Percentiles rank a stretch among this genome's conserved stretches.
phyloP scores from a whole-genome alignment of 1,284 basidiomycete species.

The Ganoderma leucocontextum region DNA sequence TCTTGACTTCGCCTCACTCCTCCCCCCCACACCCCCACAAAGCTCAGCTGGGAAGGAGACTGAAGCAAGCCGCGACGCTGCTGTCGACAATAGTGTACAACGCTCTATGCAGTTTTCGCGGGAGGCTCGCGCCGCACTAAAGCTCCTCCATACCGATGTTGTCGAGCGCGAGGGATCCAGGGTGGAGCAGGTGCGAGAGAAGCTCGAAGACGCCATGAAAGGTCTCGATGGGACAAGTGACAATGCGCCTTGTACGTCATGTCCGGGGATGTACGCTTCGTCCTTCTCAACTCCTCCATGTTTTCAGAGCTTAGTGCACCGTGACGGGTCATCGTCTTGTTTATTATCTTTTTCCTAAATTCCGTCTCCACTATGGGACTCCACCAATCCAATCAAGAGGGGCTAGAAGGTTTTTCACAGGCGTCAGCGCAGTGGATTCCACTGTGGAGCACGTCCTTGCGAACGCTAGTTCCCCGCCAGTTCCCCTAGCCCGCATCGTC shows the following conservation, averaged over 20 bases:
- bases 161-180: conserved; percentile 57
- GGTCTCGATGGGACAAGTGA: conserved; percentile 44
- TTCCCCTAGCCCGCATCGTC: background rate
- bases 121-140: conserved; percentile 62
- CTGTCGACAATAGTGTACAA: conserved; percentile 50
- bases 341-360: background rate
- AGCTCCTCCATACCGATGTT: conserved; percentile 59
- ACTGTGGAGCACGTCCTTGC: background rate
- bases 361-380: background rate
- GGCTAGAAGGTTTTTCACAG: background rate
- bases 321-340: background rate
- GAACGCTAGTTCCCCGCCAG: background rate
- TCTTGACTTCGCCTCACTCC: conserved; percentile 56
- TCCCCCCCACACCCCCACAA: conserved; percentile 41
- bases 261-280: too few relatives aligned
- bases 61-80: background rate
- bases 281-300: background rate
- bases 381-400: background rate
- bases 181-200: conserved; percentile 58
- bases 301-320: background rate
- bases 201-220: conserved; percentile 59
- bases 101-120: conserved; percentile 57
- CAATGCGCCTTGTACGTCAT: background rate
- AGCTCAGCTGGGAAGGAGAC: background rate
- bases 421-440: conserved; percentile 3